These are phyloP conservation scores for Scedosporium aurantiacum DNA, from an alignment of 2,329 filamentous ascomycete species.

Conservation along the genomic window DNA sequence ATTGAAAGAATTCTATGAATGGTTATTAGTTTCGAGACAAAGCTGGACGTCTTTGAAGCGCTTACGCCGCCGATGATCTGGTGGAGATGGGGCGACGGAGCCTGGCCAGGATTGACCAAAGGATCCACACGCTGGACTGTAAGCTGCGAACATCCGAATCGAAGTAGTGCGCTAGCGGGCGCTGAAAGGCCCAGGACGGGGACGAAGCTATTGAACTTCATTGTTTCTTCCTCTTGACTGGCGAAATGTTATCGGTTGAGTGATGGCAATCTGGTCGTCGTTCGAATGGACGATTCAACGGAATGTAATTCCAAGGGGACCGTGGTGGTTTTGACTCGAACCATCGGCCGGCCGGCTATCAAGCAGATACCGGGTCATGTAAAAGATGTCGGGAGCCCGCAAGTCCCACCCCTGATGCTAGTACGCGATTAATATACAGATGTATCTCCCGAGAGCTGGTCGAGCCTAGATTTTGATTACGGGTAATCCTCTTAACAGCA, in stretches of 20 bases:
- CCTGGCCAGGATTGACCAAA: constrained; percentile 30
- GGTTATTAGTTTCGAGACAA: not conserved
- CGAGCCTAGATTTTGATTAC: not conserved
- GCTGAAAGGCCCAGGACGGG: not conserved
- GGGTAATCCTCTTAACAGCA: not conserved
- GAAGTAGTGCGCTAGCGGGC: constrained; percentile 11
- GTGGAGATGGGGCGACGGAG: constrained; percentile 46
- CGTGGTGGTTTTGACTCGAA: not conserved
- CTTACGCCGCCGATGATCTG: constrained; percentile 41
- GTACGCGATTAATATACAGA: not conserved
- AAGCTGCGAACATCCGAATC: constrained; percentile 34
- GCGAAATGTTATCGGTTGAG: not conserved
- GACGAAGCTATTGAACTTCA: not conserved
- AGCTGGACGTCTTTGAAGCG: not conserved
- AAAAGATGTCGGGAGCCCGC: no score
- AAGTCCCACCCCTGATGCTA: not conserved
- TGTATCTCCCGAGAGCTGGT: not conserved
- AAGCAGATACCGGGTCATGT: not conserved
- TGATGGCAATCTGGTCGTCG: not conserved
- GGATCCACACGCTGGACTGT: constrained; percentile 32
- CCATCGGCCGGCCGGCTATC: not conserved
- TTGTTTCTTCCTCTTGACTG: not conserved
- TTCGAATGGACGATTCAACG: not conserved
- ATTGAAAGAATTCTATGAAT: constrained; percentile 28
- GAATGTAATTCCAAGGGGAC: not conserved